Conservation (phyloP, 2,329 filamentous ascomycete species). For the Penicillium corylophilum region DNA sequence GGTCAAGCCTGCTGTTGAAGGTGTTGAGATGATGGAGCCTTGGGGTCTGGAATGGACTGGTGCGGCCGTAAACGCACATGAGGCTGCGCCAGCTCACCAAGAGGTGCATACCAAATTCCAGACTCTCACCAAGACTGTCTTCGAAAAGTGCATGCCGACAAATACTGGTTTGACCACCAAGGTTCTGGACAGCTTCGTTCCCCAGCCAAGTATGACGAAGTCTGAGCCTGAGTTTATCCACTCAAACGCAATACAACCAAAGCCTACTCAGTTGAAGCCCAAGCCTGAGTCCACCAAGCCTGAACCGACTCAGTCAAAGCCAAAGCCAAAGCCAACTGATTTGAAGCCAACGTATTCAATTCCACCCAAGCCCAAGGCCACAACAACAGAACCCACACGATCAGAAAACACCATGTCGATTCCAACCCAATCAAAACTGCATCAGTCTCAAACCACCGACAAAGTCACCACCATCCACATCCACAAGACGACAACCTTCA, state of each 20-base stretch:
- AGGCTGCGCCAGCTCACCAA: too few relatives aligned
- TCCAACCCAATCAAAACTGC: neutral
- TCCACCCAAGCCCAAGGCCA: constrained; percentile 76
- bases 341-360: too few relatives aligned
- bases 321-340: too few relatives aligned
- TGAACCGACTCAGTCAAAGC: too few relatives aligned
- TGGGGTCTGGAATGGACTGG: constrained; percentile 5
- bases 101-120: constrained; percentile 17
- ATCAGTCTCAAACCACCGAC: neutral
- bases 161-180: constrained; percentile 6
- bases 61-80: neutral
- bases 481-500: constrained; percentile 12
- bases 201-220: neutral
- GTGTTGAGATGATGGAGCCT: constrained; percentile 8
- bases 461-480: constrained; percentile 10
- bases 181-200: neutral
- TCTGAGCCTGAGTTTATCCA: too few relatives aligned
- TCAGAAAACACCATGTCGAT: constrained; percentile 22
- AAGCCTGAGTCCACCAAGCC: neutral
- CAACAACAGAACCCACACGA: constrained; percentile 87
- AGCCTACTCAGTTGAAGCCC: constrained; percentile 5
- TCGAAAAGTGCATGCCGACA: constrained; percentile 14
- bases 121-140: constrained; percentile 24
- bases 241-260: constrained; percentile 2
- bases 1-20: constrained; percentile 6